Percentiles rank a stretch among this genome's conserved stretches.
phyloP scores from a whole-genome alignment of 768 basidiomycete species.

The Exsudoporus frostii region DNA sequence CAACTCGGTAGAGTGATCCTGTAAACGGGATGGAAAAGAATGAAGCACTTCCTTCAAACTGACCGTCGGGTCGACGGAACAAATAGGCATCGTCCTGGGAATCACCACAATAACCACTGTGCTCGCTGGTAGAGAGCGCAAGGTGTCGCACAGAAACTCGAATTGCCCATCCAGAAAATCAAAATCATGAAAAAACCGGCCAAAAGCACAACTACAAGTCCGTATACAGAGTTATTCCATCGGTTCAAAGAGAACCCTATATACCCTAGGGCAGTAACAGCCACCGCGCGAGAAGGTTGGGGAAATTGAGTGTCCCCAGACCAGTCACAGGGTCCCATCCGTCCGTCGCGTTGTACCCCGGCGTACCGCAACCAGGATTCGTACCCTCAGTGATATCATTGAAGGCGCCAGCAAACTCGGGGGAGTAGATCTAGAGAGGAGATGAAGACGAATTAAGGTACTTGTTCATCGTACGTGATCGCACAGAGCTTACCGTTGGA shows the following conservation, averaged over 20 bases:
- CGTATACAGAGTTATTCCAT: neutral
- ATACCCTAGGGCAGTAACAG: slow-evolving; percentile 17
- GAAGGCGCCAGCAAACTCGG: slow-evolving; percentile 1
- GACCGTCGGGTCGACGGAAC: too few species aligned
- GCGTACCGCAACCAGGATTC: slow-evolving; percentile 44
- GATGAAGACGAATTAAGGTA: neutral
- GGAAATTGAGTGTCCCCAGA: slow-evolving; percentile 45
- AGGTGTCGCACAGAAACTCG: too few species aligned
- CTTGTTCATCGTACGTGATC: neutral
- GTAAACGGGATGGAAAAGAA: too few species aligned
- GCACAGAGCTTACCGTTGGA: neutral
- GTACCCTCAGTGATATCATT: slow-evolving; percentile 47
- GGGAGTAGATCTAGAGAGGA: slow-evolving; percentile 2
- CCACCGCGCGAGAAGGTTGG: slow-evolving; percentile 38
- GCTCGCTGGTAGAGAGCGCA: too few species aligned
- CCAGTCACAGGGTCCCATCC: slow-evolving; percentile 50
- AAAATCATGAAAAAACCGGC: neutral
- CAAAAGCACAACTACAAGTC: neutral
- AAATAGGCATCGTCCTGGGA: too few species aligned
- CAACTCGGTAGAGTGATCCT: too few species aligned
- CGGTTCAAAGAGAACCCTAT: neutral
- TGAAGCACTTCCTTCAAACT: too few species aligned
- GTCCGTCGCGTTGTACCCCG: slow-evolving; percentile 30
- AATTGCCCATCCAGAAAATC: too few species aligned
- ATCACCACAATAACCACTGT: too few species aligned